A percentile compares a stretch with the other conserved stretches of the same genome.
Evolutionary conservation across 1,139 yeast species (phyloP).

Genomic region (Tardiomyces blankii): DNA sequence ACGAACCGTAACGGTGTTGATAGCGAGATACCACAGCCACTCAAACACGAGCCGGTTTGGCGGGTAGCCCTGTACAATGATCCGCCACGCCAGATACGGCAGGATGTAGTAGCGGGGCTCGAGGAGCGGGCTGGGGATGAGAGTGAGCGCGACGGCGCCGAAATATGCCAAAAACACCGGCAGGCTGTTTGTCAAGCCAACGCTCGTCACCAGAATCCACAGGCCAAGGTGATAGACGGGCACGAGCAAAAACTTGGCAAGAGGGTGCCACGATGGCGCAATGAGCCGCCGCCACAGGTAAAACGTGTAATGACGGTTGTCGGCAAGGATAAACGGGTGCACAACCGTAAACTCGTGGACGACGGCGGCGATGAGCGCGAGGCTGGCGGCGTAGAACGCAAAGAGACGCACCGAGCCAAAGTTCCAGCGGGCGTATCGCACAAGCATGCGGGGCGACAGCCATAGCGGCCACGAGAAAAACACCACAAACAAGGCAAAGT

Average conservation of each 20-base stretch:
- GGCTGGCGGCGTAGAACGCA: slow-evolving; percentile 14
- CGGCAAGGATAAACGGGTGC: slow-evolving; percentile 89
- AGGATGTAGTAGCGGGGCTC: slow-evolving; percentile 89
- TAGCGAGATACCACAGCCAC: slow-evolving; percentile 43
- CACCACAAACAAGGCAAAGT: slow-evolving; percentile 54
- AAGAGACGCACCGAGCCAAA: slow-evolving; percentile 11
- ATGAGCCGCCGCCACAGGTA: slow-evolving; percentile 65
- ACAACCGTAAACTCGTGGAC: slow-evolving; percentile 56
- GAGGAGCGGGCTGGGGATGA: slow-evolving; percentile 81
- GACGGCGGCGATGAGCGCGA: slow-evolving; percentile 33
- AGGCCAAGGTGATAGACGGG: slow-evolving; percentile 67
- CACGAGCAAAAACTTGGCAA: slow-evolving; percentile 28
- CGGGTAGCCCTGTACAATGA: slow-evolving; percentile 1
- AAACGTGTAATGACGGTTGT: slow-evolving; percentile 87
- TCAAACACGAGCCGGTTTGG: slow-evolving; percentile 39
- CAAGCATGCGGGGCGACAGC: slow-evolving; percentile 13
- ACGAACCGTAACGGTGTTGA: slow-evolving; percentile 42
- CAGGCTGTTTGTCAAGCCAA: slow-evolving; percentile 2
- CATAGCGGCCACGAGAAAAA: slow-evolving; percentile 51
- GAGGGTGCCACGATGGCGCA: slow-evolving; percentile 12
- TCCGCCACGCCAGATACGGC: slow-evolving; percentile 67
- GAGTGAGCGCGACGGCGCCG: slow-evolving; percentile 44
- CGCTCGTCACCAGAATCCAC: slow-evolving; percentile 13
- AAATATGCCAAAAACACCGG: slow-evolving; percentile 32
- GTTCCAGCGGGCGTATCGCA: slow-evolving; percentile 22